Conservation (phyloP, 2,329 filamentous ascomycete species). For the Exophiala dermatitidis region DNA sequence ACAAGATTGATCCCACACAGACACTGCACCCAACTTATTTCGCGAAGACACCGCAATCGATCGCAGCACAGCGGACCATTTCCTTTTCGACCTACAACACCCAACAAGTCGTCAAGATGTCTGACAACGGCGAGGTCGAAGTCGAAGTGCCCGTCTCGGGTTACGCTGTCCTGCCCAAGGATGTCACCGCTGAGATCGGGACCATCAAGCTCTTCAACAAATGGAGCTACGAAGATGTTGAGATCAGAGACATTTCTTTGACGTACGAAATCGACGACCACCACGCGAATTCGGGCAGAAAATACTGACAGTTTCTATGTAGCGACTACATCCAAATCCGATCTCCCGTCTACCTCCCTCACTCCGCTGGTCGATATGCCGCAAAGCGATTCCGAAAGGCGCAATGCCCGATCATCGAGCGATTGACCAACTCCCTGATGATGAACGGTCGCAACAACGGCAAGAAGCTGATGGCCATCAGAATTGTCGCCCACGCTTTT, state of each 20-base stretch:
- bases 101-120: conserved; percentile 22
- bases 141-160: conserved; percentile 62
- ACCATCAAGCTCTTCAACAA: conserved; percentile 97
- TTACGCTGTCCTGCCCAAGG: conserved; percentile 82
- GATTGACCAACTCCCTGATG: conserved; percentile 99
- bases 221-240: conserved; percentile 97
- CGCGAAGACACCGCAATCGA: background rate
- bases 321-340: conserved; percentile 99
- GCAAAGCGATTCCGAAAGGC: conserved; percentile 99
- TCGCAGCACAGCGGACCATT: conserved; percentile 2
- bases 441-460: conserved; percentile 99
- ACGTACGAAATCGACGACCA: conserved; percentile 61
- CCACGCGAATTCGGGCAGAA: conserved; percentile 27
- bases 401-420: conserved; percentile 99
- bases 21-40: background rate
- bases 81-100: conserved; percentile 6
- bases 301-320: conserved; percentile 31
- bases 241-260: conserved; percentile 99
- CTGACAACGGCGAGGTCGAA: conserved; percentile 70
- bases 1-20: conserved; percentile 11
- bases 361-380: conserved; percentile 97
- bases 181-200: conserved; percentile 81
- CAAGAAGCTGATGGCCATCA: conserved; percentile 99
- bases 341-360: conserved; percentile 96
- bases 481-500: conserved; percentile 97